These are phyloP conservation scores for Rauvolfia tetraphylla DNA, from an alignment of 257 asterid genomes.

Conservation along the genomic window DNA sequence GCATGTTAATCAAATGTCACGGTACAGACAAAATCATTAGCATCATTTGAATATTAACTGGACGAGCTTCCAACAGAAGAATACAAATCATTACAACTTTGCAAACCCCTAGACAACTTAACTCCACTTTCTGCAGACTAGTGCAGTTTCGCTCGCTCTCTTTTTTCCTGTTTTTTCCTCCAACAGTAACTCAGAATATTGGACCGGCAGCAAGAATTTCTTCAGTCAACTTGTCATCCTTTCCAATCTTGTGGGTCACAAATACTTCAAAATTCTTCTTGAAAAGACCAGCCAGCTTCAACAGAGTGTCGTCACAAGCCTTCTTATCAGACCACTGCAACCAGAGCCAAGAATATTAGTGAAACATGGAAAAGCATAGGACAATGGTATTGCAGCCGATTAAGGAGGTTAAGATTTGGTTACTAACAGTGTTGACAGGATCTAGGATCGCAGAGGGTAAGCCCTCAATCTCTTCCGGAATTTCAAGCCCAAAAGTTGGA, in stretches of 20 bases:
- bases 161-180: background rate
- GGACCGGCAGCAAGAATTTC: slow-evolving; percentile 77
- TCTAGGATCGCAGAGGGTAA: slow-evolving; percentile 75
- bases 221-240: slow-evolving; percentile 47
- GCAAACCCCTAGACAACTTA: background rate
- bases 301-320: slow-evolving; percentile 52
- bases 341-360: background rate
- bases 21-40: no score
- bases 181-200: slow-evolving; percentile 28
- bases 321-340: slow-evolving; percentile 68
- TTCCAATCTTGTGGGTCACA: slow-evolving; percentile 54
- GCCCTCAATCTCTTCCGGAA: slow-evolving; percentile 68
- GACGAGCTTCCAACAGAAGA: background rate
- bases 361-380: background rate
- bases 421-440: slow-evolving; percentile 68
- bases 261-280: slow-evolving; percentile 65
- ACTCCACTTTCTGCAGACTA: background rate
- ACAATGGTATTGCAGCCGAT: background rate
- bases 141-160: background rate
- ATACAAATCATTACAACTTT: background rate
- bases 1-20: no score
- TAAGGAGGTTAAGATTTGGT: no score
- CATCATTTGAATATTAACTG: no score
- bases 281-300: slow-evolving; percentile 70
- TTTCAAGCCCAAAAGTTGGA: slow-evolving; percentile 71